Evolutionary conservation across 2,329 filamentous ascomycete genomes (phyloP).

Genomic region (Colletotrichum tropicale): DNA sequence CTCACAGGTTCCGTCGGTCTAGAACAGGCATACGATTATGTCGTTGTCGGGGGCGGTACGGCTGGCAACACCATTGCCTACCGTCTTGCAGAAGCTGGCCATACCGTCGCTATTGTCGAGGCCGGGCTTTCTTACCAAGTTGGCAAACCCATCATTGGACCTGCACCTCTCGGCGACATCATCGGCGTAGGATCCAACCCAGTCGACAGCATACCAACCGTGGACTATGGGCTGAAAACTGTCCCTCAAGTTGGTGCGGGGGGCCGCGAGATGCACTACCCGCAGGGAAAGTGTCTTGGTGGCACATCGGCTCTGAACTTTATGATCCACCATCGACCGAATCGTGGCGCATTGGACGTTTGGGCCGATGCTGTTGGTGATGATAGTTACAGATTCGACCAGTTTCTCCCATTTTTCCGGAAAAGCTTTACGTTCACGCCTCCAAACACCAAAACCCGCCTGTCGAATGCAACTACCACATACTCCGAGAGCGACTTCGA

Average conservation of each 20-base stretch:
- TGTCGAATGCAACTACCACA: constrained; percentile 24
- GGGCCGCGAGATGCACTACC: constrained; percentile 35
- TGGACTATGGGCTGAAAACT: constrained; percentile 31
- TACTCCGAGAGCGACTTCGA: constrained; percentile 19
- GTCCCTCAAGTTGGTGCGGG: constrained; percentile 26
- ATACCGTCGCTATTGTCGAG: constrained; percentile 40
- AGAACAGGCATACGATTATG: neutral
- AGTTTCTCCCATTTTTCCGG: constrained; percentile 34
- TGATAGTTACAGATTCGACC: constrained; percentile 29
- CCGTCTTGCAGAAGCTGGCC: constrained; percentile 32
- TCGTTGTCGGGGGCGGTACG: constrained; percentile 40
- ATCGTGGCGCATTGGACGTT: constrained; percentile 24
- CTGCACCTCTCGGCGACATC: constrained; percentile 20
- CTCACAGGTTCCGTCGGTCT: neutral
- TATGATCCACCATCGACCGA: constrained; percentile 29
- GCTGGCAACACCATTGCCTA: constrained; percentile 38
- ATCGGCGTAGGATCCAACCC: constrained; percentile 26
- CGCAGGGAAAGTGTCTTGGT: constrained; percentile 38
- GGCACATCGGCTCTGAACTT: constrained; percentile 31
- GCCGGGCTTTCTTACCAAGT: constrained; percentile 37
- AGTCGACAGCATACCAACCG: constrained; percentile 20
- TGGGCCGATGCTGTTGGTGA: constrained; percentile 36
- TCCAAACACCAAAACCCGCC: constrained; percentile 22
- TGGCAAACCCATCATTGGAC: constrained; percentile 19
- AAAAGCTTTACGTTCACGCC: constrained; percentile 34